phyloP scores from a whole-genome alignment of 768 basidiomycete genomes.

The Termitomyces sp. region DNA sequence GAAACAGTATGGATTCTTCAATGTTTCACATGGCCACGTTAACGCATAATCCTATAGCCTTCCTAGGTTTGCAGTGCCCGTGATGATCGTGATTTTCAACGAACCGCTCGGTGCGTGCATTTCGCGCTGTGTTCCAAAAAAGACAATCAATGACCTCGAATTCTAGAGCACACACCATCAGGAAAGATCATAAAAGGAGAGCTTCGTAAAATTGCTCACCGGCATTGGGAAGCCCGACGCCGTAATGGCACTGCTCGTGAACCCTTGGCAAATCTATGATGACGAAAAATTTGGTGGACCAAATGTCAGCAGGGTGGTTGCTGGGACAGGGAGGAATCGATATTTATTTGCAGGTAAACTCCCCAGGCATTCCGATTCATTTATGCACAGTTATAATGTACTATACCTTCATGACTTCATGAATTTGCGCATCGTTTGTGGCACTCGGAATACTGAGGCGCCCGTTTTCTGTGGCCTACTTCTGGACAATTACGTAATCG shows the following conservation, averaged over 20 bases:
- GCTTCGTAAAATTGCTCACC: slow-evolving; percentile 40
- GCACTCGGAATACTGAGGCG: not conserved
- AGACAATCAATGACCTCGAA: slow-evolving; percentile 1
- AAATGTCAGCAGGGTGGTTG: not conserved
- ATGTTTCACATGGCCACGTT: slow-evolving; percentile 6
- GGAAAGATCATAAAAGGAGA: slow-evolving; percentile 54
- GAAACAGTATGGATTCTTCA: slow-evolving; percentile 31
- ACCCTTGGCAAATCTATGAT: slow-evolving; percentile 32
- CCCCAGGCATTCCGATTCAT: not conserved
- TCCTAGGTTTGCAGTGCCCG: slow-evolving; percentile 53
- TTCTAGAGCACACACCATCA: slow-evolving; percentile 48
- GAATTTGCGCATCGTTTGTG: not conserved
- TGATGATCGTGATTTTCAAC: slow-evolving; percentile 47
- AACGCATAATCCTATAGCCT: slow-evolving; percentile 25
- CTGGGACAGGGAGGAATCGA: not conserved
- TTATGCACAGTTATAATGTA: not conserved
- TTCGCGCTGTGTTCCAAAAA: not conserved
- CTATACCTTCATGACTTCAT: not conserved
- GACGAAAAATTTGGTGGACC: not conserved
- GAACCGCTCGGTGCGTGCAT: slow-evolving; percentile 40
- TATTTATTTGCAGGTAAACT: not conserved
- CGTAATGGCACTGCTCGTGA: slow-evolving; percentile 26
- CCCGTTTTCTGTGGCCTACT: not conserved
- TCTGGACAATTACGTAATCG: not conserved
- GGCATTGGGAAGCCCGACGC: slow-evolving; percentile 36